Base-by-base conservation (phyloP, 345 rosid species). In the Eucalyptus paniculata region DNA sequence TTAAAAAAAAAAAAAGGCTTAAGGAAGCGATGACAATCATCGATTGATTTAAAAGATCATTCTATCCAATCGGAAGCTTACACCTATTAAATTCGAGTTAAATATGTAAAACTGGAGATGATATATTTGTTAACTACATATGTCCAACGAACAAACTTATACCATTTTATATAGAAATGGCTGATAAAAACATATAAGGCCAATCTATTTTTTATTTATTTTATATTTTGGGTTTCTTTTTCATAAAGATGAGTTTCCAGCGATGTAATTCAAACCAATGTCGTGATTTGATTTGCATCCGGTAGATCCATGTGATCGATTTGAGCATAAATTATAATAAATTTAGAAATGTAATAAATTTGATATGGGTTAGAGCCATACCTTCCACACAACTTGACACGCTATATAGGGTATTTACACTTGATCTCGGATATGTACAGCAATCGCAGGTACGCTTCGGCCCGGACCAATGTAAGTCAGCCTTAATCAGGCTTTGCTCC, bases 121-220 rank as follows among this genome's bases (percentile, higher is more conserved):
- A 69, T 18, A 34, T 72, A 11, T 37, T 2, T 18, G 82, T 9
- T 72, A 34, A 9, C 12, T 18, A 56, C 13, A 10, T 11, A 72
- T 9, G 26, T 19, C 45, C 45, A 19, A 72, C 26, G 5, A 19
- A 37, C 14, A 1, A 72, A 67, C 3, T 9, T 4, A 28, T 28
- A 30, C 69, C 1, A 62, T 62, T 30, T 62, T 30, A 13, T 62
- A 30, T 62, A 62, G 5, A 62, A 62, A 30, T 6, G 69, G 7
- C 69, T 3, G 12, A 28, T 60, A 60, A 11, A 60, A 60, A 28
- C 67, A 26, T 60, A 60, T 28, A 60, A 5, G 14, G 32, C 67
- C 16, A 60, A 12, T 60, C 7, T 11, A 5, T 58, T 24, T 26
- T 58, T 2, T n/a, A n/a, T 2, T 50, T 0, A 0, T 15, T 15